Base-by-base conservation (phyloP, 495 filamentous ascomycete species). In the Rusavskia elegans region DNA sequence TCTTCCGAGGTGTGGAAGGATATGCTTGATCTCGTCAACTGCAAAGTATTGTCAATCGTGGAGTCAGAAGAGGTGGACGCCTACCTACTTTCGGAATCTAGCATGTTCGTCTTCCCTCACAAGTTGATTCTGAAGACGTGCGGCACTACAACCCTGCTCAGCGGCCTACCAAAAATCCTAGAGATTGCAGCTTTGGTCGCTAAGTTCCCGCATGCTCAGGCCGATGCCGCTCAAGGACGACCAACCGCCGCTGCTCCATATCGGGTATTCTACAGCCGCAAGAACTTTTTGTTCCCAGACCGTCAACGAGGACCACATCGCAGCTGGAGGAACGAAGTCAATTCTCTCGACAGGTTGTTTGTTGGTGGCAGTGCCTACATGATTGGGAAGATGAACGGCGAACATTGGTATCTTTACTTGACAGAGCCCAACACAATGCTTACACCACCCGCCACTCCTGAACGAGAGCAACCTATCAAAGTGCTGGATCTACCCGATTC, bases 381-480 rank as follows among this genome's bases (percentile, higher is more conserved):
- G 89, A 92, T 99, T 55, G 93, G 93, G 57, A 95, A 95, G 67
- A 96, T 97, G 89, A 99, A 99, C 61, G 90, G 92, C 55, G 93
- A 97, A 68, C 93, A 99, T 61, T 99, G 93, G 93, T 97, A 97
- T 62, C 71, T 99, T 38, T 99, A 97, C 66, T 78, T 96, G 63
- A 99, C 93, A 32, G 83, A 86, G 49, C 88, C 93, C 17, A 77
- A 83, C 61, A 83, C 76, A 10, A 66, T 79, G 56, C 74, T 95
- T 52, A 95, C 89, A 1, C 93, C 89, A 13, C 92, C 93, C 52
- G 71, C 79, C 8, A 95, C 83, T 19, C 90, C 92, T 1, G 54
- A 65, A 35, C 73, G 70, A 56, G 71, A 74, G 49, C 94, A 87
- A 2, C 80, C 85, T 62, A 88, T 79, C 37, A 82, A 81, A 56